Conservation (phyloP, 2,329 filamentous ascomycete genomes). For the Onygenales sp. region DNA sequence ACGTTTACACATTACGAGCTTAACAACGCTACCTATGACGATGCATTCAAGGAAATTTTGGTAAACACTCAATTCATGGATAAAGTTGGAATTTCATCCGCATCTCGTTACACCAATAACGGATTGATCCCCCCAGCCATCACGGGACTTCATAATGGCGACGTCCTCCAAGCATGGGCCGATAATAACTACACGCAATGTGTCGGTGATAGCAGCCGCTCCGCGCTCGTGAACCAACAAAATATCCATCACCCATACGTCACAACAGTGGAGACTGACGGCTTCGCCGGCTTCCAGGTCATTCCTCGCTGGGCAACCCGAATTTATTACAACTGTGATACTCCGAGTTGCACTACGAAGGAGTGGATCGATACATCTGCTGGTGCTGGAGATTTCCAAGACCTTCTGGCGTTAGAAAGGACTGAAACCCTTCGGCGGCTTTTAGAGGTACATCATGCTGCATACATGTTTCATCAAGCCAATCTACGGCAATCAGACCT, state of each 20-base stretch:
- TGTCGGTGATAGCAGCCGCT: slow-evolving; percentile 55
- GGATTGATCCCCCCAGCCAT: slow-evolving; percentile 56
- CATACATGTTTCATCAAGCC: slow-evolving; percentile 57
- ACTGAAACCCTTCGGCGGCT: slow-evolving; percentile 48
- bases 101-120: slow-evolving; percentile 40
- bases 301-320: slow-evolving; percentile 52
- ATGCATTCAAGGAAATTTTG: slow-evolving; percentile 47
- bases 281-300: slow-evolving; percentile 47
- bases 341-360: slow-evolving; percentile 44
- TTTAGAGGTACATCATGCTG: slow-evolving; percentile 46
- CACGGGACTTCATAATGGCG: slow-evolving; percentile 55
- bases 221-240: slow-evolving; percentile 42
- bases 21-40: slow-evolving; percentile 51
- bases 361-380: slow-evolving; percentile 54
- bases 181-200: slow-evolving; percentile 51
- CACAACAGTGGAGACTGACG: slow-evolving; percentile 42
- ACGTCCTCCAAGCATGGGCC: slow-evolving; percentile 50
- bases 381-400: slow-evolving; percentile 44
- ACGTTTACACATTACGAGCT: slow-evolving; percentile 52
- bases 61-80: slow-evolving; percentile 53
- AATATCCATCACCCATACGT: slow-evolving; percentile 49
- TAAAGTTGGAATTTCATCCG: slow-evolving; percentile 41
- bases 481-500: slow-evolving; percentile 47
- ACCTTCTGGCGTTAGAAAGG: slow-evolving; percentile 43
- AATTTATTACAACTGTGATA: slow-evolving; percentile 58